Evolutionary conservation across 2,329 filamentous ascomycete species (phyloP), one percentile per base, ranked within the genome.

Genomic region (Aureobasidium vineae): DNA sequence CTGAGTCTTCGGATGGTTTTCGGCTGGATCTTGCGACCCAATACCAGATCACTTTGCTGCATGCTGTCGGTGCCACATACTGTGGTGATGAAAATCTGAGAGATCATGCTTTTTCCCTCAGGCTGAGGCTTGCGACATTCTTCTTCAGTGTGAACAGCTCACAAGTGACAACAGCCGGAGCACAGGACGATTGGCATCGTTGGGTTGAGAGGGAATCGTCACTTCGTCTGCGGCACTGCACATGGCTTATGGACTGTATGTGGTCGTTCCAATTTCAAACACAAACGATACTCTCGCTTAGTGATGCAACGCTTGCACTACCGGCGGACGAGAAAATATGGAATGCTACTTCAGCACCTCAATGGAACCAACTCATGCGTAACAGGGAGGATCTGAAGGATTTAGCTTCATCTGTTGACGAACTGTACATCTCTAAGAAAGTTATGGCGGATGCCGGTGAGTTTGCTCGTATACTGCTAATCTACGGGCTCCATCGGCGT

Each of bases 401-500:
- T 7, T 43, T 59, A 21, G 16, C 38, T n/a, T 2, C 40, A 11
- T 23, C 54, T 26, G 11, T 59, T 8, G 23, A 59, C 16, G 76
- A 76, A 3, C 70, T 83, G 3, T 84, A 83, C 70, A 77, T 82
- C 21, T 80, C 82, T 69, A 84, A 84, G 70, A 75, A 72, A 45
- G 71, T 84, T 4, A 73, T 78, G 13, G 70, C 76, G 0, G 75
- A 75, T 16, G 77, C 79, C 40, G 80, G 81, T n/a, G 82, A 84
- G 45, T 81, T 84, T 65, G 79, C 79, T 33, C 78, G 81, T 13
- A 76, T 81, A 21, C 72, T 84, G 7, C 75, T 83, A 21, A 78
- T 84, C 33, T 81, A 83, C 70, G 82, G 80, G 3, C 75, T 85
- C 11, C 83, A 81, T 66, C 79, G 79, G 33, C 76, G 81, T 41